Base-by-base conservation (phyloP, 1,284 basidiomycete species). In the Wolfiporia cocos region DNA sequence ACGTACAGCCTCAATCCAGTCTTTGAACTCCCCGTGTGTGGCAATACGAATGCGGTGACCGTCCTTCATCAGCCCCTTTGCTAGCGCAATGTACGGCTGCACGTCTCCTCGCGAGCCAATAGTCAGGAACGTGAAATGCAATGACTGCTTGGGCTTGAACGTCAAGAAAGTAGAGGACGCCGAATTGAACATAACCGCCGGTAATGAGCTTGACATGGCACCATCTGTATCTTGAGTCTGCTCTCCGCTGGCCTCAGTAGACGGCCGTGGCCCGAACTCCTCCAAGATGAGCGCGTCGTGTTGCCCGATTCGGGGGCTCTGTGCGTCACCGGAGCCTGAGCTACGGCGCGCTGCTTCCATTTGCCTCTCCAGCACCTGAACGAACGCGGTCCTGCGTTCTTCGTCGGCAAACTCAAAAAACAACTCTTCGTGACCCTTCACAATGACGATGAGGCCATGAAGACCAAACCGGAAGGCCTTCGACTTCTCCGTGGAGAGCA, bases 61-160 rank as follows among this genome's bases (percentile, higher is more conserved):
- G 57, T 98, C 92, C 2, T 82, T 81, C 66, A 92, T 86, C 14
- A 99, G 67, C 0, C 92, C 92, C 60, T 95, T 94, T 26, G 89
- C 90, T 9, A 99, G 73, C 1, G 95, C 86, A 52, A 99, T 97
- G 59, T 97, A 94, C 15, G 91, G 91, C 61, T 95, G 92, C 7
- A 94, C 92, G 59, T 95, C 92, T 34, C 92, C 92, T 49, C 93
- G 76, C 15, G 91, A 93, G 1, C 95, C 95, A 54, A 99, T 96
- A 0, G 95, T 97, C 48, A 98, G 66, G 65, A 92, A 92, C 0
- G 92, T 95, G 55, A 97, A 91, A 50, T 79, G 83, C 51, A 97
- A 67, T 0, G 87, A 70, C 51, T 87, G 77, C 50, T 76, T 73
- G 2, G 93, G 93, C 63, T 92, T 93, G 71, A 98, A 97, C 7